phyloP scores from a whole-genome alignment of 805 yeast species.

The Ogataea allantospora region DNA sequence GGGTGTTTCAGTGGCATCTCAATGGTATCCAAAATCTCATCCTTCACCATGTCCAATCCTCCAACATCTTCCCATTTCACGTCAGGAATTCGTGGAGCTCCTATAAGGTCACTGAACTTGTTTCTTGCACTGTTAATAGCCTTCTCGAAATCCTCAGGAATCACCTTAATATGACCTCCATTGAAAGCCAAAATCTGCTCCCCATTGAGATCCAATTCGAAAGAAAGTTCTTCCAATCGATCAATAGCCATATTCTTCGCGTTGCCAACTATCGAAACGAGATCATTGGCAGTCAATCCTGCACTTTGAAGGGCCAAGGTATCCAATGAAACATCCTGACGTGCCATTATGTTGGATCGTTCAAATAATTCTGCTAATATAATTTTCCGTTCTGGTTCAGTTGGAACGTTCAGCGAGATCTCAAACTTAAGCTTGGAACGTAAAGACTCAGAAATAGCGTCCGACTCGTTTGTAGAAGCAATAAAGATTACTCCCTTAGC shows the following conservation, averaged over 20 bases:
- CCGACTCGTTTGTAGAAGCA: slow-evolving; percentile 69
- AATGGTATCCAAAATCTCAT: slow-evolving; percentile 90
- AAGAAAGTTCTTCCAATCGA: slow-evolving; percentile 40
- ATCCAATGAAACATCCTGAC: slow-evolving; percentile 52
- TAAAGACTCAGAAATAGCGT: slow-evolving; percentile 61
- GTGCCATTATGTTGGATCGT: slow-evolving; percentile 15
- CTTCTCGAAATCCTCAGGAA: slow-evolving; percentile 59
- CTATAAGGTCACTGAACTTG: slow-evolving; percentile 90
- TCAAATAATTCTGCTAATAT: slow-evolving; percentile 55
- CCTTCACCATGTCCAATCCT: slow-evolving; percentile 86
- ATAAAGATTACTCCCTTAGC: slow-evolving; percentile 49
- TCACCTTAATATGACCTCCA: slow-evolving; percentile 53
- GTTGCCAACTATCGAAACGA: slow-evolving; percentile 63
- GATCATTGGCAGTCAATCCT: slow-evolving; percentile 84
- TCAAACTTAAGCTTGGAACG: slow-evolving; percentile 76
- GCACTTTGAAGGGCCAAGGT: slow-evolving; percentile 83
- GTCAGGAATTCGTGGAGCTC: slow-evolving; percentile 94
- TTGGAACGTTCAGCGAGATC: slow-evolving; percentile 71
- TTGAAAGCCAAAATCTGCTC: slow-evolving; percentile 43
- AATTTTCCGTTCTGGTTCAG: slow-evolving; percentile 65
- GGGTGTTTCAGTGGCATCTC: slow-evolving; percentile 96
- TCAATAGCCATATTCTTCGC: slow-evolving; percentile 60
- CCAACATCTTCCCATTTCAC: slow-evolving; percentile 98
- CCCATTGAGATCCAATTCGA: slow-evolving; percentile 21
- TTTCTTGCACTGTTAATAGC: slow-evolving; percentile 81